phyloP scores from a whole-genome alignment of 306 rosid genomes.

The Lablab purpureus region DNA sequence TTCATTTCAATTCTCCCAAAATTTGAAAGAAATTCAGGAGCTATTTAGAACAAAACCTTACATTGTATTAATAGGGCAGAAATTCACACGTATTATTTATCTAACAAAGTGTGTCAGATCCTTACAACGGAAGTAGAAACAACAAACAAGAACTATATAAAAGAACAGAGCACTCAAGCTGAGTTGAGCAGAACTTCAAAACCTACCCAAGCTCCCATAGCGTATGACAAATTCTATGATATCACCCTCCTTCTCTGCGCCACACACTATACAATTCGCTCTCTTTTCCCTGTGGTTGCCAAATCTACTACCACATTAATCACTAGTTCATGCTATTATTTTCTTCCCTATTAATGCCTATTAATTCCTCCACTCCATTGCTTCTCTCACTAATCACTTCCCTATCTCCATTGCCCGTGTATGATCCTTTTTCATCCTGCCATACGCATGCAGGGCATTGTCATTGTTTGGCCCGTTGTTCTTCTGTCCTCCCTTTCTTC shows the following conservation, averaged over 20 bases:
- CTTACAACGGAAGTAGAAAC: not conserved
- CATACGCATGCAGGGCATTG: not conserved
- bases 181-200: not conserved
- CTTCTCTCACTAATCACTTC: not conserved
- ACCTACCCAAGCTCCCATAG: not conserved
- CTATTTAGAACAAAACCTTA: not conserved
- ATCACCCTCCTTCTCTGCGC: not conserved
- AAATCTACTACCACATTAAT: not conserved
- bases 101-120: not conserved
- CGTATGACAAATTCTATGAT: not conserved
- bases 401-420: not conserved
- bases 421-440: not conserved
- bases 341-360: not conserved
- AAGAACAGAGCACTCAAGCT: not conserved
- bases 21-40: not conserved
- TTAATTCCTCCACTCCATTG: not conserved
- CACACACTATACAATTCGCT: not conserved
- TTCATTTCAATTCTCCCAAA: constrained; percentile 7
- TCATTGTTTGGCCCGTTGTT: not conserved
- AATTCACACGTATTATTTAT: not conserved
- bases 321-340: not conserved
- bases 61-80: not conserved
- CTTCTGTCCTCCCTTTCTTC: not conserved
- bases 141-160: not conserved
- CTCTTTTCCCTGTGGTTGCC: not conserved